A percentile compares a stretch with the other conserved stretches of the same genome.
phyloP scores from a whole-genome alignment of 129 eudicot genomes.

The Pittosporum tobira region DNA sequence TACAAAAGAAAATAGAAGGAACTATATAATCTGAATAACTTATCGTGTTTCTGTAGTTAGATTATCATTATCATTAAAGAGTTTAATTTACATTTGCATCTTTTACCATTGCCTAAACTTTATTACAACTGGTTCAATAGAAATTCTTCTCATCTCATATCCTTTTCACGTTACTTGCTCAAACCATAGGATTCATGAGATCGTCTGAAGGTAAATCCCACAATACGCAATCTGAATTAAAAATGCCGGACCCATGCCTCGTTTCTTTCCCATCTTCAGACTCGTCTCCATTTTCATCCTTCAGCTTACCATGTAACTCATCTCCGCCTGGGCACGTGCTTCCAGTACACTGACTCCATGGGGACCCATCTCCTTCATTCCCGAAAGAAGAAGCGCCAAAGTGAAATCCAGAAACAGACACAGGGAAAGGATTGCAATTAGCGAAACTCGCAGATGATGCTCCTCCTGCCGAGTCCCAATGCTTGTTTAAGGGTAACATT shows the following conservation, averaged over 20 bases:
- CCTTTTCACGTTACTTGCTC: no score
- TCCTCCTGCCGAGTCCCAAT: slow-evolving; percentile 48
- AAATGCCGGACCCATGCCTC: slow-evolving; percentile 44
- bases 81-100: slow-evolving; percentile 14
- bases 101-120: background rate
- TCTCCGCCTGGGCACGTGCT: slow-evolving; percentile 54
- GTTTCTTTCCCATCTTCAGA: slow-evolving; percentile 45
- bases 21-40: background rate
- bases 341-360: slow-evolving; percentile 68
- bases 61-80: background rate
- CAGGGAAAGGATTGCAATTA: slow-evolving; percentile 6
- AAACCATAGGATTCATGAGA: background rate
- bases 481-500: slow-evolving; percentile 31
- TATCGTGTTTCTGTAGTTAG: background rate
- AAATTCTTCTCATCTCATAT: no score
- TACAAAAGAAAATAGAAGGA: slow-evolving; percentile 11
- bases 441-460: slow-evolving; percentile 31
- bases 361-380: slow-evolving; percentile 53
- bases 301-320: slow-evolving; percentile 30
- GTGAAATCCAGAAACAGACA: slow-evolving; percentile 18
- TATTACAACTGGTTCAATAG: slow-evolving; percentile 3
- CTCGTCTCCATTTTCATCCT: slow-evolving; percentile 46
- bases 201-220: slow-evolving; percentile 83
- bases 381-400: slow-evolving; percentile 33
- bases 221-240: slow-evolving; percentile 57